Percentiles rank a stretch among this genome's conserved stretches.
These are phyloP conservation scores for Pleochaeta shiraiana DNA, from an alignment of 2,329 filamentous ascomycete species.

Conservation along the genomic window DNA sequence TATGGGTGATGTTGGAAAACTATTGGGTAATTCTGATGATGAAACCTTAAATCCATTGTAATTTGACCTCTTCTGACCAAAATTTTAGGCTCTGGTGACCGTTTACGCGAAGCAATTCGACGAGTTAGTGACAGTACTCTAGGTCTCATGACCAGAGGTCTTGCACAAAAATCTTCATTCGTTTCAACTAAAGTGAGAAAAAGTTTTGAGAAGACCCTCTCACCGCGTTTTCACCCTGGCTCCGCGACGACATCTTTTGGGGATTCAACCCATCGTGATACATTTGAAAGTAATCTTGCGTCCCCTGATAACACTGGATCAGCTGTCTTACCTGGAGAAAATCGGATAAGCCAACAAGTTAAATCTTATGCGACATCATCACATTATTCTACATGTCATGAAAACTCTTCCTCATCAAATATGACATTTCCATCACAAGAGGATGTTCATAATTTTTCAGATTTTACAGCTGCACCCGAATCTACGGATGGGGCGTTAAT, in stretches of 20 bases:
- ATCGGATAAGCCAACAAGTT: conserved; percentile 12
- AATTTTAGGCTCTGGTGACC: conserved; percentile 23
- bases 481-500: conserved; percentile 13
- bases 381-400: conserved; percentile 15
- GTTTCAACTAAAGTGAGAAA: not conserved
- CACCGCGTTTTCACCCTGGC: not conserved
- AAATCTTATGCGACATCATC: conserved; percentile 17
- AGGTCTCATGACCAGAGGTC: conserved; percentile 22
- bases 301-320: not conserved
- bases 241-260: not conserved
- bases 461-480: conserved; percentile 9
- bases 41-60: no score
- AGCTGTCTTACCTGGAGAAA: conserved; percentile 9
- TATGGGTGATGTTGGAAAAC: conserved; percentile 39
- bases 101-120: conserved; percentile 26
- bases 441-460: conserved; percentile 7
- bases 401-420: conserved; percentile 8
- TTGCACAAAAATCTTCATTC: conserved; percentile 12
- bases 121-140: conserved; percentile 27
- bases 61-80: not conserved
- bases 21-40: conserved; percentile 53
- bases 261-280: not conserved
- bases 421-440: conserved; percentile 12
- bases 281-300: conserved; percentile 3
- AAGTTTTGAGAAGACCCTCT: not conserved